Conservation (phyloP, 768 basidiomycete genomes). For the Suillus hirtellus region DNA sequence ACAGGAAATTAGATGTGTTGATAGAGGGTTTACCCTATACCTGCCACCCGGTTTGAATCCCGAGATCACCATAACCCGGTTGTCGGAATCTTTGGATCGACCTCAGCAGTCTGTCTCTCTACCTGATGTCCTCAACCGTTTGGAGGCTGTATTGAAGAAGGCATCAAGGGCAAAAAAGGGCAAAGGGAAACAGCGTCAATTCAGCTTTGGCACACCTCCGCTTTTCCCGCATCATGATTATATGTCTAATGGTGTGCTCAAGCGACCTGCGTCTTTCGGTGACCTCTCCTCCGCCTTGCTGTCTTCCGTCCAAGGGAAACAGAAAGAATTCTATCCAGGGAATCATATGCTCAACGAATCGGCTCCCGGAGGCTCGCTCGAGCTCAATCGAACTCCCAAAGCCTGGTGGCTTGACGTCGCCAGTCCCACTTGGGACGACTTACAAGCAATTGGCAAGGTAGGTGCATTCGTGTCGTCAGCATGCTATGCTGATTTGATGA, state of each 20-base stretch:
- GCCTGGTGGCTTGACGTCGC: conserved; percentile 93
- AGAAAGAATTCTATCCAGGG: conserved; percentile 25
- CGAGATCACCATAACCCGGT: conserved; percentile 2
- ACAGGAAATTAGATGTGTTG: conserved; percentile 56
- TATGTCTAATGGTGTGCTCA: conserved; percentile 35
- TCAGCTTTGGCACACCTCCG: conserved; percentile 8
- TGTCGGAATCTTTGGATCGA: conserved; percentile 11
- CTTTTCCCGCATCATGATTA: conserved; percentile 31
- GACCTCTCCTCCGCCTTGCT: conserved; percentile 24
- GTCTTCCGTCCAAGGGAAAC: conserved; percentile 49
- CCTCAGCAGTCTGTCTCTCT: conserved; percentile 37
- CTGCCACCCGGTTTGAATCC: conserved; percentile 42
- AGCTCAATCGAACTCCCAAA: conserved; percentile 35
- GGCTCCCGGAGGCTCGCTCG: background rate
- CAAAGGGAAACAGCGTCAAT: conserved; percentile 15
- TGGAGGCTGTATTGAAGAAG: conserved; percentile 50
- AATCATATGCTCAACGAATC: conserved; percentile 4
- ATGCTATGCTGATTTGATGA: conserved; percentile 6
- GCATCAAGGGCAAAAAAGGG: conserved; percentile 33
- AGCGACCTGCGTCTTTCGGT: conserved; percentile 33
- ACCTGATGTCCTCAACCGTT: conserved; percentile 45
- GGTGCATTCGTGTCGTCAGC: conserved; percentile 17
- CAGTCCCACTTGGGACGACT: conserved; percentile 85
- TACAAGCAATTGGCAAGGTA: conserved; percentile 84
- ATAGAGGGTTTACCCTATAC: conserved; percentile 67